These are phyloP conservation scores for Aechmea fasciata DNA, from an alignment of 176 grass and related monocot genomes.

Conservation along the genomic window DNA sequence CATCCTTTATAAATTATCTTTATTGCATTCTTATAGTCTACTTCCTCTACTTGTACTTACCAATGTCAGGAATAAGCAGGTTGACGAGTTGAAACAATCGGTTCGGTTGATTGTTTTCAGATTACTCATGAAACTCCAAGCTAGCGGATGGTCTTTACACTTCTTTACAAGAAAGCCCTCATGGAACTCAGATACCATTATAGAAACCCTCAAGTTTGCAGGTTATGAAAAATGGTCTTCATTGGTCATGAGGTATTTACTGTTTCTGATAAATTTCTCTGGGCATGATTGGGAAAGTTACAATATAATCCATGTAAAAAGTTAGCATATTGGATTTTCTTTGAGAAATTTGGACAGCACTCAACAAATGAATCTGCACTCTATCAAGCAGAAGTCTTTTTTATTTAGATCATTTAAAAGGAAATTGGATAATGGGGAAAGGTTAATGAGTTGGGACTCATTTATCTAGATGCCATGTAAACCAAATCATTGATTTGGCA, in stretches of 20 bases:
- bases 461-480: no score
- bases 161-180: slow-evolving; percentile 3
- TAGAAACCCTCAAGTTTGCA: neutral
- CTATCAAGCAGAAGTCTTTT: no score
- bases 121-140: slow-evolving; percentile 8
- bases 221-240: slow-evolving; percentile 10
- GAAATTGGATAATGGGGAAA: no score
- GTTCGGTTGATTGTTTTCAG: neutral
- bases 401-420: no score
- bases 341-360: neutral
- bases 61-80: neutral
- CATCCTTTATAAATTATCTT: neutral
- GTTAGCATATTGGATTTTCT: neutral
- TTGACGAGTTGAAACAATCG: neutral
- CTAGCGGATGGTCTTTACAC: neutral
- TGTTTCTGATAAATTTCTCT: neutral
- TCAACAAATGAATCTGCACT: no score
- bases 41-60: neutral
- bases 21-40: neutral
- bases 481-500: no score
- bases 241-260: slow-evolving; percentile 8
- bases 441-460: no score
- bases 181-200: neutral
- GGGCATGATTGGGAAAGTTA: neutral
- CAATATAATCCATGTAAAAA: neutral